Evolutionary conservation across 2,329 filamentous ascomycete species (phyloP).

Genomic region (Xylariaceae sp.): DNA sequence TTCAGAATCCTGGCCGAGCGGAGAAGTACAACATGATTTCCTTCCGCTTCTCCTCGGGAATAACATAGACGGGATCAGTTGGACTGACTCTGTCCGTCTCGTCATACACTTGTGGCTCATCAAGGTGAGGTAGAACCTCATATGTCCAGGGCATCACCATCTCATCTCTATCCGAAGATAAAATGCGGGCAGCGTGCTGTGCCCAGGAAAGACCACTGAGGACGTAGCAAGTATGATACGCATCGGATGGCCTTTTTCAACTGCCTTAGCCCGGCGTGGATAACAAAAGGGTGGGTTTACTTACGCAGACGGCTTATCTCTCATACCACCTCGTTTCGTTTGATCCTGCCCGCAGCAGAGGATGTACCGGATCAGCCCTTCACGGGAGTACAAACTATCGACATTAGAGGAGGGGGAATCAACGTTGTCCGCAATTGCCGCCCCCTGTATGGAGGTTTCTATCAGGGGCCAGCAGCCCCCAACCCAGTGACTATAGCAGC

Average conservation of each 20-base stretch:
- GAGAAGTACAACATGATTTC: constrained; percentile 62
- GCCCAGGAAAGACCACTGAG: constrained; percentile 79
- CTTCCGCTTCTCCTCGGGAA: constrained; percentile 67
- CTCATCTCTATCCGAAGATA: constrained; percentile 39
- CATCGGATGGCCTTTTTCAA: constrained; percentile 63
- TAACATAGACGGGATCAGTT: constrained; percentile 80
- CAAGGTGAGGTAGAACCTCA: constrained; percentile 44
- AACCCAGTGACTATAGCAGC: constrained; percentile 98
- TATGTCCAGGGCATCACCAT: constrained; percentile 39
- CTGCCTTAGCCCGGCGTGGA: constrained; percentile 9
- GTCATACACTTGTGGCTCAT: constrained; percentile 62
- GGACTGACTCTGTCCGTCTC: constrained; percentile 64
- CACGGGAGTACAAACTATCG: constrained; percentile 61
- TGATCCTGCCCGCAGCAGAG: constrained; percentile 80
- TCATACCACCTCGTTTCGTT: constrained; percentile 68
- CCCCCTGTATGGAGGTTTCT: constrained; percentile 67
- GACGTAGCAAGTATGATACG: constrained; percentile 91
- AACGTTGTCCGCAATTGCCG: constrained; percentile 29
- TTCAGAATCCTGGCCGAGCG: constrained; percentile 52
- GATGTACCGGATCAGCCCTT: constrained; percentile 85
- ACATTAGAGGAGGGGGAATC: constrained; percentile 24
- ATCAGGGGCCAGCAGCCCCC: constrained; percentile 91
- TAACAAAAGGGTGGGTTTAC: constrained; percentile 34
- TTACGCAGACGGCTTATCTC: constrained; percentile 90
- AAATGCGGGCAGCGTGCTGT: constrained; percentile 57